These are phyloP conservation scores for Colletotrichum sp. DNA, from an alignment of 2,329 filamentous ascomycete species.

Conservation along the genomic window DNA sequence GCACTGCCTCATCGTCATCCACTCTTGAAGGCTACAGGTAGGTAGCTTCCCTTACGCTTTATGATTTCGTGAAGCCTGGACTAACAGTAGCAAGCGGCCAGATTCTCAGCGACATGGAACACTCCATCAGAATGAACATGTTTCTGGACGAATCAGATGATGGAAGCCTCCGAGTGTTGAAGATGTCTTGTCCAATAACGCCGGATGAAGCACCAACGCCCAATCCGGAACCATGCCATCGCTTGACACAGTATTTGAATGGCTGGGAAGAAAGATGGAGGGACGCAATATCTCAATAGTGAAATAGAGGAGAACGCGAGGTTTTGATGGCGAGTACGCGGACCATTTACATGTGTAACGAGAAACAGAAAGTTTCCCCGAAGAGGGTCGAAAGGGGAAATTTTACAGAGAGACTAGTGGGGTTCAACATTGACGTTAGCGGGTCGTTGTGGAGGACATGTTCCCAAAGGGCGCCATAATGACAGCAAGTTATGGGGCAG, in stretches of 20 bases:
- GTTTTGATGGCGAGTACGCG: background rate
- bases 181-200: background rate
- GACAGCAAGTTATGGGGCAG: background rate
- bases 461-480: background rate
- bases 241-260: background rate
- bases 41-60: background rate
- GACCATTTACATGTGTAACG: background rate
- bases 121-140: background rate
- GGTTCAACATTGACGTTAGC: background rate
- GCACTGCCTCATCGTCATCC: background rate
- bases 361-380: background rate
- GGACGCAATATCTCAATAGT: background rate
- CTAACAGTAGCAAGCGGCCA: background rate
- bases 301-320: background rate
- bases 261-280: background rate
- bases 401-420: background rate
- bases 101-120: fast-evolving
- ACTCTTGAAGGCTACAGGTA: background rate
- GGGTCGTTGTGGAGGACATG: background rate
- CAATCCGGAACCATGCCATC: background rate
- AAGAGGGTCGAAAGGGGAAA: background rate
- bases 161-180: background rate
- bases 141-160: background rate
- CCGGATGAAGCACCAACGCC: background rate
- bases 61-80: no score